phyloP scores from a whole-genome alignment of 371 early-diverging fungal species.

The Rhizopus arrhizus region DNA sequence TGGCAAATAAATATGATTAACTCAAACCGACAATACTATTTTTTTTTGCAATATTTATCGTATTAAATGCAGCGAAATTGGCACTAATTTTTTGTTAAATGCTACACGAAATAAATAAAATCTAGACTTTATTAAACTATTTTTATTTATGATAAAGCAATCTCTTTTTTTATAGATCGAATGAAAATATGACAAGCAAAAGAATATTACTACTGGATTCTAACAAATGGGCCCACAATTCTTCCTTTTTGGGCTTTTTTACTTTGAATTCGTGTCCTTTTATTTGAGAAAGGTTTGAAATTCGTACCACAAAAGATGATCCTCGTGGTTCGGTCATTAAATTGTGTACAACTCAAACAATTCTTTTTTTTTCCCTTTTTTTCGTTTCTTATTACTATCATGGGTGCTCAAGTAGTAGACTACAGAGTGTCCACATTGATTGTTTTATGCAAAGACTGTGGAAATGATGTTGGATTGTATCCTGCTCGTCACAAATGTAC shows the following conservation, averaged over 20 bases:
- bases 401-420: conserved; percentile 57
- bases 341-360: conserved; percentile 2
- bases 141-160: too few species aligned
- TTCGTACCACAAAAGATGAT: conserved; percentile 11
- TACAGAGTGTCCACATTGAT: conserved; percentile 68
- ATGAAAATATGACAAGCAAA: too few species aligned
- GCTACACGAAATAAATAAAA: too few species aligned
- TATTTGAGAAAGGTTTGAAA: background rate
- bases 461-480: conserved; percentile 69
- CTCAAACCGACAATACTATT: too few species aligned
- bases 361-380: conserved; percentile 11
- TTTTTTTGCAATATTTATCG: too few species aligned
- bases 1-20: too few species aligned
- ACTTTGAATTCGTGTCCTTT: background rate
- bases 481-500: conserved; percentile 70
- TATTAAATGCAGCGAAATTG: too few species aligned
- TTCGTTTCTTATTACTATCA: conserved; percentile 16
- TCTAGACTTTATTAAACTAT: too few species aligned
- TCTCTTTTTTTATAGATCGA: too few species aligned
- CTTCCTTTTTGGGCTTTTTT: conserved; percentile 1
- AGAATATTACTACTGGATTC: too few species aligned
- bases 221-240: background rate
- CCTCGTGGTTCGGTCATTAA: conserved; percentile 14
- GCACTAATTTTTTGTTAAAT: too few species aligned
- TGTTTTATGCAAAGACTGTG: conserved; percentile 70